Conservation (phyloP, 345 rosid species). For the Syzygium aqueum region DNA sequence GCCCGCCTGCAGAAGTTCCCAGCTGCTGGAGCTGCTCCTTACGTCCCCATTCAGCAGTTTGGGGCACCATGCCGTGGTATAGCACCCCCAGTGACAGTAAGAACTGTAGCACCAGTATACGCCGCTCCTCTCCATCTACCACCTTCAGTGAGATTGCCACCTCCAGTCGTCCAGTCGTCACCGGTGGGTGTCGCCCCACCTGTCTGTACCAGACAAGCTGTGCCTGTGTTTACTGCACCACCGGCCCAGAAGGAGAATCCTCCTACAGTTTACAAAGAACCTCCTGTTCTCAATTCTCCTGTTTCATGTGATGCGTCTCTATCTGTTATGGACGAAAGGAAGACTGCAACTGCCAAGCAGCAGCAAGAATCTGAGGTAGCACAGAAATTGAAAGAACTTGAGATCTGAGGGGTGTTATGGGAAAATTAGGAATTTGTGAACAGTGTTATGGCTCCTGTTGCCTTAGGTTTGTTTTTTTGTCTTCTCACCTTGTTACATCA, state of each 20-base stretch:
- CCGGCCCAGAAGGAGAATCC: slow-evolving; percentile 15
- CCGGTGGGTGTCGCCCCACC: slow-evolving; percentile 51
- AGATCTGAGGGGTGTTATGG: slow-evolving; percentile 23
- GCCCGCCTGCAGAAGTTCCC: slow-evolving; percentile 46
- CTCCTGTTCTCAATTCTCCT: slow-evolving; percentile 18
- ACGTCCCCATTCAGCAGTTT: slow-evolving; percentile 65
- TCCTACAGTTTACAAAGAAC: slow-evolving; percentile 18
- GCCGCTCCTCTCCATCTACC: slow-evolving; percentile 70
- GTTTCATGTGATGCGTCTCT: slow-evolving; percentile 7
- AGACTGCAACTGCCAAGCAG: slow-evolving; percentile 5
- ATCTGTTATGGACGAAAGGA: slow-evolving; percentile 18
- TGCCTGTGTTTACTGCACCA: slow-evolving; percentile 67
- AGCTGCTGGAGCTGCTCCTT: slow-evolving; percentile 70
- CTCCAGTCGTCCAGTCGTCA: slow-evolving; percentile 27
- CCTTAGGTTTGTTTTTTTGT: slow-evolving; percentile 20
- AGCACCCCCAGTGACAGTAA: slow-evolving; percentile 85
- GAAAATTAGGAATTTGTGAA: not conserved
- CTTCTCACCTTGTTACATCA: not conserved
- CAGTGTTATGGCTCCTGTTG: not conserved
- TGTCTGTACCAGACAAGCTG: slow-evolving; percentile 64
- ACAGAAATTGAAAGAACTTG: slow-evolving; percentile 45
- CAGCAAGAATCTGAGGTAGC: slow-evolving; percentile 25
- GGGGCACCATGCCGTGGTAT: slow-evolving; percentile 51
- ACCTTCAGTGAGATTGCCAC: slow-evolving; percentile 23
- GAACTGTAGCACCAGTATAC: slow-evolving; percentile 71